These are phyloP conservation scores for Umbelopsis sp. DNA, from an alignment of 192 early-diverging fungal species.

Conservation along the genomic window DNA sequence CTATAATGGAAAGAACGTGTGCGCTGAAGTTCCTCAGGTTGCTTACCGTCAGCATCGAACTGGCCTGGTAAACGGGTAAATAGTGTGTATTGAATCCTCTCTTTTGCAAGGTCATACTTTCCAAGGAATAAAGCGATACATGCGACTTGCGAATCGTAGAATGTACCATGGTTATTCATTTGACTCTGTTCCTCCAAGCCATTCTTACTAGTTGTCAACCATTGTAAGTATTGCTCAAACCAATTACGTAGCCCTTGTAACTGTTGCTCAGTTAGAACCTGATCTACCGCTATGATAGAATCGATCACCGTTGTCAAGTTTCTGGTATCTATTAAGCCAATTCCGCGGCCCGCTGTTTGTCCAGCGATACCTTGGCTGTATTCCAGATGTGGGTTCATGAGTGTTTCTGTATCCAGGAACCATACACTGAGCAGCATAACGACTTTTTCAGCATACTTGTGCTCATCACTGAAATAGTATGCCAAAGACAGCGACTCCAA, in stretches of 20 bases:
- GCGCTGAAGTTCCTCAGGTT: conserved; percentile 4
- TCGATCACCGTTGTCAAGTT: not conserved
- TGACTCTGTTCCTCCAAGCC: not conserved
- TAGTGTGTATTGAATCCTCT: not conserved
- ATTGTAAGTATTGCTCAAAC: not conserved
- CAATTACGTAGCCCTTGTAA: not conserved
- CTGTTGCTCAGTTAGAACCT: not conserved
- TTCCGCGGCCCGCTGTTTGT: not conserved
- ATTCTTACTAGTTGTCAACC: not conserved
- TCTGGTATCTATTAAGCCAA: conserved; percentile 9
- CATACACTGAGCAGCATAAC: not conserved
- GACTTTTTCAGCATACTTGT: conserved; percentile 7
- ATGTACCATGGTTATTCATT: conserved; percentile 15
- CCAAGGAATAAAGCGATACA: not conserved
- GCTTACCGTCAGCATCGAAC: conserved; percentile 2
- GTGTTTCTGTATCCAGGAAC: conserved; percentile 9
- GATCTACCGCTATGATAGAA: not conserved
- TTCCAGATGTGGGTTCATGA: conserved; percentile 13
- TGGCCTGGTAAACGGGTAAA: not conserved
- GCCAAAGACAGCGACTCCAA: not conserved
- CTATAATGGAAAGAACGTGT: conserved; percentile 9
- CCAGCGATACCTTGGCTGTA: conserved; percentile 14
- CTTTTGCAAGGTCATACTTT: not conserved
- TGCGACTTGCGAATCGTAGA: conserved; percentile 19
- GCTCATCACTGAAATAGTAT: conserved; percentile 15